phyloP scores from a whole-genome alignment of 106 monocot genomes.

The Dioscorea zingiberensis region DNA sequence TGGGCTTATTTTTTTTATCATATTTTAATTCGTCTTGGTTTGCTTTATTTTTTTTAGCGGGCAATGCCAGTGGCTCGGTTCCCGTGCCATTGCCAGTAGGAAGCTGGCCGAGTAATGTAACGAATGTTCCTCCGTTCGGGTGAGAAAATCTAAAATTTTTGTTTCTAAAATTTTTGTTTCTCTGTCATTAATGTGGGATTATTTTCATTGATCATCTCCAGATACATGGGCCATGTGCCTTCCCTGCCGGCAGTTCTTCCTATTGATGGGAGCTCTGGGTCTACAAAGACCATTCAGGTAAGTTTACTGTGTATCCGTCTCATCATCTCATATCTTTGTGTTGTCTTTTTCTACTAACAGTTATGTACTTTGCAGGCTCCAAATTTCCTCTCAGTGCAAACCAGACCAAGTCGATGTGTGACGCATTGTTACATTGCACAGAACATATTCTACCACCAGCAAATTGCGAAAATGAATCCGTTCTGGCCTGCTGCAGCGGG shows the following conservation, averaged over 20 bases:
- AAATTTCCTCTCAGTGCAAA: slow-evolving; percentile 22
- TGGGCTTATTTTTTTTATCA: slow-evolving; percentile 4
- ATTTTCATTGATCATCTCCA: slow-evolving; percentile 2
- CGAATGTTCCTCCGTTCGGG: slow-evolving; percentile 80
- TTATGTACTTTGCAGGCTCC: slow-evolving; percentile 27
- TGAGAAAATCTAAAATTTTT: slow-evolving; percentile 18
- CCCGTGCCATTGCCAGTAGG: slow-evolving; percentile 11
- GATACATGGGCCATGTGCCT: slow-evolving; percentile 76
- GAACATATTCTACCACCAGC: slow-evolving; percentile 68
- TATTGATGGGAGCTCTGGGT: slow-evolving; percentile 32
- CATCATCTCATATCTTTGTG: background rate
- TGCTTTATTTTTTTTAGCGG: no score
- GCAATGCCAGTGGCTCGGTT: slow-evolving; percentile 13
- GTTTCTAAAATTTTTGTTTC: background rate
- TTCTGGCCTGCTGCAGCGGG: slow-evolving; percentile 55
- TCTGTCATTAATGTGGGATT: background rate
- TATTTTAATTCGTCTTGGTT: background rate
- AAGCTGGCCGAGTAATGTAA: slow-evolving; percentile 70
- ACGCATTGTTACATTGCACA: slow-evolving; percentile 88
- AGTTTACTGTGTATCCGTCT: background rate
- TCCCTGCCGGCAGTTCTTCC: slow-evolving; percentile 47
- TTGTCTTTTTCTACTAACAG: no score
- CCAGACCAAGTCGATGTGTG: slow-evolving; percentile 58
- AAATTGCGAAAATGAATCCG: slow-evolving; percentile 49
- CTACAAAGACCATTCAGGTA: slow-evolving; percentile 44